phyloP scores from a whole-genome alignment of 306 rosid genomes.

The Trifolium fragiferum region DNA sequence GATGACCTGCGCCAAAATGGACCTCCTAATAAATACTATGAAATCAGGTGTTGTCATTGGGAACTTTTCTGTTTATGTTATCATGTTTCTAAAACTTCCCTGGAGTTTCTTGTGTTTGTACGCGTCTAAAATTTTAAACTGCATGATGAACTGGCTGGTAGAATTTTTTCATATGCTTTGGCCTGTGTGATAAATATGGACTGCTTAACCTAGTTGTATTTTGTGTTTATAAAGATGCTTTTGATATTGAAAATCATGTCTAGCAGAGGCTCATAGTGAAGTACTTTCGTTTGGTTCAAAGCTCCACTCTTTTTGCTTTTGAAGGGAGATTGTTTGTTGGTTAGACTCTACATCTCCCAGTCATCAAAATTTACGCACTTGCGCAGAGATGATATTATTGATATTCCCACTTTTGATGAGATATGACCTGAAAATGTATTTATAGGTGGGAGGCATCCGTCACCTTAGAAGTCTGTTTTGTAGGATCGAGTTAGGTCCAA shows the following conservation, averaged over 20 bases:
- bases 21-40: slow-evolving; percentile 70
- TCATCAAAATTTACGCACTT: background rate
- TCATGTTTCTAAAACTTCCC: slow-evolving; percentile 17
- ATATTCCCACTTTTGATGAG: background rate
- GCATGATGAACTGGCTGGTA: background rate
- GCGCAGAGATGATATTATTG: background rate
- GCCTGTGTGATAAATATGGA: background rate
- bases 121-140: background rate
- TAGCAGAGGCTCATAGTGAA: background rate
- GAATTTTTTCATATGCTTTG: slow-evolving; percentile 14
- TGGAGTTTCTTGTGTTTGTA: slow-evolving; percentile 9
- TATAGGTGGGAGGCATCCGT: background rate
- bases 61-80: slow-evolving; percentile 19
- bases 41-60: slow-evolving; percentile 67
- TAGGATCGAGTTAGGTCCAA: background rate
- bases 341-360: background rate
- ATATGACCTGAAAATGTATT: background rate
- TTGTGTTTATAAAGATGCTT: slow-evolving; percentile 16
- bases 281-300: background rate
- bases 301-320: background rate
- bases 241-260: slow-evolving; percentile 12
- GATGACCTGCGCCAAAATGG: slow-evolving; percentile 61
- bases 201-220: slow-evolving; percentile 14
- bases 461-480: background rate
- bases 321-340: background rate